Conservation (phyloP, 305 asterid genomes). For the Caryopteris hybrid region DNA sequence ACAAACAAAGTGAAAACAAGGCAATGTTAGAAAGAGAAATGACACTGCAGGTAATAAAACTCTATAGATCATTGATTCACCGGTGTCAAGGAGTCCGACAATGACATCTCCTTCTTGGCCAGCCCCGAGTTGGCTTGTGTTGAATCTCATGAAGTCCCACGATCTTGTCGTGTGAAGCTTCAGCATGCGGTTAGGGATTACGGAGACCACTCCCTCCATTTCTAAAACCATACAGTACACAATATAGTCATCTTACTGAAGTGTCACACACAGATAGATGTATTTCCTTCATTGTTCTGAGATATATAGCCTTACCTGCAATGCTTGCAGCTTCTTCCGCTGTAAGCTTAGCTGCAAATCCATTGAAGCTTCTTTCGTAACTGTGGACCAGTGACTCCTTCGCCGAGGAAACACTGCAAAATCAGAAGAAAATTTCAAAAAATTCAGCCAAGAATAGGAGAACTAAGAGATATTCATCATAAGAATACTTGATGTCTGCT, state of each 20-base stretch:
- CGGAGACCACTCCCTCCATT: constrained; percentile 57
- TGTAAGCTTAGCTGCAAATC: constrained; percentile 52
- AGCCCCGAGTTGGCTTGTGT: constrained; percentile 20
- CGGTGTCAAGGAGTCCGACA: constrained; percentile 45
- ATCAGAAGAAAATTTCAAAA: neutral
- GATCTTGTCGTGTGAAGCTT: constrained; percentile 57
- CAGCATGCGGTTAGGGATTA: constrained; percentile 32
- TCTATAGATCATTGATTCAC: neutral
- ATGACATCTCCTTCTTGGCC: constrained; percentile 41
- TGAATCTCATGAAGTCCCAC: constrained; percentile 51
- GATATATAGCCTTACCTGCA: constrained; percentile 18
- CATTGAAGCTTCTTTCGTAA: constrained; percentile 50
- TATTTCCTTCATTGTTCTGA: neutral
- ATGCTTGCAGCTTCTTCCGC: constrained; percentile 29
- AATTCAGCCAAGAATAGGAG: neutral
- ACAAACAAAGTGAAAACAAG: neutral
- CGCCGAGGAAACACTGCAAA: constrained; percentile 33
- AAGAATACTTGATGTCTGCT: neutral
- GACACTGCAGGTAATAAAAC: neutral
- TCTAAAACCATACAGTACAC: constrained; percentile 12
- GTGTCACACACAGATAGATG: too few species aligned
- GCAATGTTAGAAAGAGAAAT: neutral
- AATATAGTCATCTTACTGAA: neutral
- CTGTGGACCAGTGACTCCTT: constrained; percentile 38
- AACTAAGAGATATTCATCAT: too few species aligned